Base-by-base conservation (phyloP, 2,329 filamentous ascomycete genomes). In the Pseudocercospora crystallina region DNA sequence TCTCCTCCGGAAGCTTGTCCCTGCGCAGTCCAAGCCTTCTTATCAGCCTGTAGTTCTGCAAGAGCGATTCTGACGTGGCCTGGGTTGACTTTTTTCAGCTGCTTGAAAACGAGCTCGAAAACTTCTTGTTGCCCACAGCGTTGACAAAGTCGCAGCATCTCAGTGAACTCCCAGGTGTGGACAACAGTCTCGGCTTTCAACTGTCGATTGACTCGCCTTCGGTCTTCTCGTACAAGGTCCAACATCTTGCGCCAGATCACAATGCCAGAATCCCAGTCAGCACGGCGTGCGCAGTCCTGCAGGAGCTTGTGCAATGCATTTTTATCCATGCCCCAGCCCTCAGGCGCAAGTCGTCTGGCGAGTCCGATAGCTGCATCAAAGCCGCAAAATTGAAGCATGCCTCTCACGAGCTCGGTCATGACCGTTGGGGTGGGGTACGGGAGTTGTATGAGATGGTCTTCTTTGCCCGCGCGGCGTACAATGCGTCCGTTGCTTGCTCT, bases 281-380 rank as follows among this genome's bases (percentile, higher is more conserved):
- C 47, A 8, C 68, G 62, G 5, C 65, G 60, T 5, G 71, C 65
- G 55, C 74, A 76, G 47, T 75, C 69, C 8, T 62, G 59, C 34
- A 78, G 61, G 31, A 77, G 61, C 11, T 67, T 62, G 1, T 61
- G 66, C 5, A 77, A 62, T 2, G 69, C 70, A 10, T 58, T 56
- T 34, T 72, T 63, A 46, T 72, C 70, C 8, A 77, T 60, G 8
- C 74, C 73, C 74, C 74, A 78, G 35, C 74, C 74, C 41, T 76
- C 70, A 5, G 61, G 53, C 12, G 70, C 69, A 69, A 76, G 72
- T 31, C 69, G 65, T 42, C 66, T 65, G 54, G 71, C 75, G 11
- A 75, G 65, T 2, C 69, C 61, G 8, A 76, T 56, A 9, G 74
- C 70, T 9, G 69, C 65, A 2, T 75, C 70, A 40, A 76, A 73